Evolutionary conservation across 108 stramenopile species (phyloP), one percentile per base, ranked within the genome.

Genomic region (Poteriospumella lacustris): DNA sequence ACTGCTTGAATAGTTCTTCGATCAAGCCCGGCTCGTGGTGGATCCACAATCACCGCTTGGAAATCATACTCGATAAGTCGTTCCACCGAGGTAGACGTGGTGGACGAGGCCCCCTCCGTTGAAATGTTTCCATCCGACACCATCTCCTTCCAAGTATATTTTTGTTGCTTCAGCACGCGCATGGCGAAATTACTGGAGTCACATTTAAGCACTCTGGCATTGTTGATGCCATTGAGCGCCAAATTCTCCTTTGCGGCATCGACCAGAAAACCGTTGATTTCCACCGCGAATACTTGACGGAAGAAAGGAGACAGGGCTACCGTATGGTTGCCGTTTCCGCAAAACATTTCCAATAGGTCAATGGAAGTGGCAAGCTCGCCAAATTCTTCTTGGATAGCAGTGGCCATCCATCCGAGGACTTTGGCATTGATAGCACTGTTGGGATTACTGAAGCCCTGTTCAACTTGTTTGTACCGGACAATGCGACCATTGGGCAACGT

Each of bases 391-490:
- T 31, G 52, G n/a, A 56, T 56, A 19, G 24, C 24, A 19, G 70
- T 33, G 43, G 39, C 39, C n/a, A 77, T 15, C 76, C 76, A 77
- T 15, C 42, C 29, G 28, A 77, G 1, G 59, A 52, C 58, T 28
- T 41, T 42, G 26, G 38, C 19, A 59, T 56, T 59, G 29, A 77
- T 12, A 24, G 0, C 15, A 42, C 64, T 36, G 64, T 77, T 77
- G 28, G 76, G 76, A 59, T 77, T 77, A 24, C 58, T 59, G 26
- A 77, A 77, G 29, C 58, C 76, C 12, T 59, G 31, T n/a, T 62
- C 64, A 28, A 56, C 31, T 59, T 77, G 76, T 59, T 77, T 77
- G 76, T 77, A 77, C 19, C 59, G 76, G 1, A 77, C 15, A 1
- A 68, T 1, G 19, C 64, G 19, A 40, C 64, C 64, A 68, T 68